Percentiles rank a stretch among this genome's conserved stretches.
These are phyloP conservation scores for Laetiporus sulphureus DNA, from an alignment of 1,284 basidiomycete genomes.

Conservation along the genomic window DNA sequence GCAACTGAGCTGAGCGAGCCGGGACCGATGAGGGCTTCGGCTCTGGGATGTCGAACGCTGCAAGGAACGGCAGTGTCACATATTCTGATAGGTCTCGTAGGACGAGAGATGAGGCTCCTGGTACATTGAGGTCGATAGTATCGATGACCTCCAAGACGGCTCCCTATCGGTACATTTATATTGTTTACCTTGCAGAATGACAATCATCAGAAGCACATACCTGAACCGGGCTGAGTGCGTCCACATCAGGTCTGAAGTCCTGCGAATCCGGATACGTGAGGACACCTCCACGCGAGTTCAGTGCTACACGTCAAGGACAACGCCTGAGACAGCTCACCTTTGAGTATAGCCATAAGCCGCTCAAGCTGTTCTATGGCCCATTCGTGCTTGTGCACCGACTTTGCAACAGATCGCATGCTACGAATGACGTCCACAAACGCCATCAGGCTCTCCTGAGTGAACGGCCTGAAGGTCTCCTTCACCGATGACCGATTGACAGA, in stretches of 20 bases:
- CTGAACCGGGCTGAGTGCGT: conserved; percentile 80
- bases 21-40: conserved; percentile 12
- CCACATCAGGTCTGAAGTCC: conserved; percentile 85
- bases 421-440: conserved; percentile 72
- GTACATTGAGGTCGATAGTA: conserved; percentile 55
- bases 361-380: conserved; percentile 60
- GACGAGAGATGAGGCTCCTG: conserved; percentile 65
- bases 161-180: conserved; percentile 36
- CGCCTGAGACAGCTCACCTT: no score
- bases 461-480: conserved; percentile 32
- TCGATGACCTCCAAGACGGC: conserved; percentile 67
- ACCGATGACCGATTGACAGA: conserved; percentile 5
- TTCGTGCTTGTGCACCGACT: conserved; percentile 43
- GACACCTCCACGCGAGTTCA: no score
- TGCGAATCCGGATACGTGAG: conserved; percentile 79
- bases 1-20: conserved; percentile 30
- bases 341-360: conserved; percentile 71
- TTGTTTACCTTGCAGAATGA: no score
- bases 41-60: conserved; percentile 55
- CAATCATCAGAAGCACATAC: no score
- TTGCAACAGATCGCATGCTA: conserved; percentile 46
- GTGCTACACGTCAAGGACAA: no score
- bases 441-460: conserved; percentile 86
- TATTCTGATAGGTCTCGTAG: conserved; percentile 84
- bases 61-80: conserved; percentile 77